A percentile compares a stretch with the other conserved stretches of the same genome.
These are phyloP conservation scores for Hypoxylon sp. DNA, from an alignment of 2,329 filamentous ascomycete species.

Conservation along the genomic window DNA sequence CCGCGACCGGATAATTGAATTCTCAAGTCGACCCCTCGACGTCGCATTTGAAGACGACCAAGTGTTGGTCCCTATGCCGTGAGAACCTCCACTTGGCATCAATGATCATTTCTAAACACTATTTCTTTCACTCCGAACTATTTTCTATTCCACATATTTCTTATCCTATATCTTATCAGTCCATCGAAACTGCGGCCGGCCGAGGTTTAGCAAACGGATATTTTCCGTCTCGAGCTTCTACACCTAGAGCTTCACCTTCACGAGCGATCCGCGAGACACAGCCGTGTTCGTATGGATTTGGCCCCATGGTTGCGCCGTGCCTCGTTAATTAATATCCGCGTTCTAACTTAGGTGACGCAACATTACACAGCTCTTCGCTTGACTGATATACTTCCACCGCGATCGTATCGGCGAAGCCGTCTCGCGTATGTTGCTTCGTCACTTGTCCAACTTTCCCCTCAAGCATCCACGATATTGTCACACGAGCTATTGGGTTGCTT, in stretches of 20 bases:
- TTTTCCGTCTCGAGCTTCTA: conserved; percentile 16
- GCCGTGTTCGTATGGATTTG: conserved; percentile 25
- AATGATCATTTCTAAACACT: conserved; percentile 2
- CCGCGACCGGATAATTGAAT: conserved; percentile 44
- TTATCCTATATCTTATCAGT: conserved; percentile 1
- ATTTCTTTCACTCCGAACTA: not conserved
- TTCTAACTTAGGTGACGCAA: conserved; percentile 39
- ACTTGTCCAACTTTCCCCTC: conserved; percentile 32
- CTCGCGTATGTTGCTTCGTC: conserved; percentile 32
- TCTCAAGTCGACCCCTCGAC: conserved; percentile 35
- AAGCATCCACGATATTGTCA: conserved; percentile 24
- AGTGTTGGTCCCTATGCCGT: conserved; percentile 18
- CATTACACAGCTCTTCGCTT: conserved; percentile 36
- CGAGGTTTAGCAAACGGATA: conserved; percentile 27
- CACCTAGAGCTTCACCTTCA: conserved; percentile 16
- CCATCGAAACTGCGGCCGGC: conserved; percentile 24
- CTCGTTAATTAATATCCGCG: conserved; percentile 37
- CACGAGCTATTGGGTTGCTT: conserved; percentile 18
- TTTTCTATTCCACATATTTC: too few relatives aligned
- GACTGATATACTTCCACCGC: conserved; percentile 31
- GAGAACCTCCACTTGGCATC: conserved; percentile 27
- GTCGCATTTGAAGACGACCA: conserved; percentile 35
- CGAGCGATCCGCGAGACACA: conserved; percentile 8
- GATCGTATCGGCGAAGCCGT: conserved; percentile 34
- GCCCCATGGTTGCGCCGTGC: conserved; percentile 29